Conservation (phyloP, 2,329 filamentous ascomycete genomes). For the Neurospora sp. region DNA sequence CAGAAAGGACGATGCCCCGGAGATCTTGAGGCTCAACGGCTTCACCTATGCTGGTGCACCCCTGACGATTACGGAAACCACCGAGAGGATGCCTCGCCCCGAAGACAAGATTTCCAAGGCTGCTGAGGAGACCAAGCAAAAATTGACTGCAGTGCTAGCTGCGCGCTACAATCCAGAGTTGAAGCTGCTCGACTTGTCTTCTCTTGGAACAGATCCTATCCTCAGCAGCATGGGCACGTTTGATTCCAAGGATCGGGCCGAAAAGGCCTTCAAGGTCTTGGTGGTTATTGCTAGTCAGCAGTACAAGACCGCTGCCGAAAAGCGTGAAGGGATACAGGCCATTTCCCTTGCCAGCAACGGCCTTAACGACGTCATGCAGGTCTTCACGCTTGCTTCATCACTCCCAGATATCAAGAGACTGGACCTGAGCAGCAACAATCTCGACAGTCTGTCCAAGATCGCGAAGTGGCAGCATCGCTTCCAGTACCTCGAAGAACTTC, state of each 20-base stretch:
- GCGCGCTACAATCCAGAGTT: conserved; percentile 60
- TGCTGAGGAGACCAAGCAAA: conserved; percentile 53
- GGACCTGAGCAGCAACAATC: conserved; percentile 76
- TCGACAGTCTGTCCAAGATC: conserved; percentile 58
- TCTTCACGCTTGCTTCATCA: conserved; percentile 66
- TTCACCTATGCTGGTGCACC: conserved; percentile 58
- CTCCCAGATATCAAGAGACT: conserved; percentile 83
- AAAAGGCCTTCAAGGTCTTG: conserved; percentile 85
- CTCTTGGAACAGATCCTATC: conserved; percentile 61
- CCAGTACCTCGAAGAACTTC: conserved; percentile 67
- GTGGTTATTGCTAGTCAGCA: conserved; percentile 77
- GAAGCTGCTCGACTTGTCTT: conserved; percentile 78
- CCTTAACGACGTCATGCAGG: conserved; percentile 60
- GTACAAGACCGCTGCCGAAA: conserved; percentile 63
- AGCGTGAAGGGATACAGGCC: conserved; percentile 69
- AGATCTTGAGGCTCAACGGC: conserved; percentile 57
- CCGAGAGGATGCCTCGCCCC: conserved; percentile 29
- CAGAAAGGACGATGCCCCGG: conserved; percentile 52
- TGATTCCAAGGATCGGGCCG: conserved; percentile 56
- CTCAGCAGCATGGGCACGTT: conserved; percentile 70
- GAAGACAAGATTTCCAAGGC: conserved; percentile 34
- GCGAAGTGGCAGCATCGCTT: conserved; percentile 74
- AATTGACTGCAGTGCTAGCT: conserved; percentile 61
- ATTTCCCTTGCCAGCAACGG: conserved; percentile 76
- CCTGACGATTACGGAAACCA: conserved; percentile 44